Base-by-base conservation (phyloP, 306 rosid genomes). In the Senna tora region DNA sequence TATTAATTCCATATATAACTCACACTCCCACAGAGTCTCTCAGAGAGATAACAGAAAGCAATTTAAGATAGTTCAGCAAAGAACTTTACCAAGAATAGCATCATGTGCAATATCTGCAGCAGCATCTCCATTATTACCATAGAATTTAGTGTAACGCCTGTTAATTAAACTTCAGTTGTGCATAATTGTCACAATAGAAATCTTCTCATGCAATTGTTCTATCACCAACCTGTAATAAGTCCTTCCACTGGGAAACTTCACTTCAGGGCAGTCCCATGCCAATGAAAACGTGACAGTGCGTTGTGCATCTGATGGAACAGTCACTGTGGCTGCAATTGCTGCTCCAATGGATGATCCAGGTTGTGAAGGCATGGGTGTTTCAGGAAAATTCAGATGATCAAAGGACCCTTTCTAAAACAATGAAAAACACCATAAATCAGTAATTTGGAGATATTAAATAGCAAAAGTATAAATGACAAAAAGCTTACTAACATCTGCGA, bases 251-350 rank as follows among this genome's bases (percentile, higher is more conserved):
- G 56, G 49, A 79, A 93, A 92, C 75, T 79, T 87, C 60, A 83
- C 84, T 86, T 90, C 97, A 58, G 98, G 98, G 79, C 92, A 87
- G 80, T 86, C 96, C 98, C 98, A 93, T 65, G 97, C 90, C 87
- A 93, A 71, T 38, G 98, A 90, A 82, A 93, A 93, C 73, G 97
- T 93, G 72, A 87, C 94, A 14, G 70, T 79, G 12, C 96, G 89
- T 22, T 84, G 84, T 43, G 83, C 84, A 69, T 63, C 65, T 10
- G 97, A 42, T 67, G 96, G 96, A 80, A 93, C 50, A 43, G 84
- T 83, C 82, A 90, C 63, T 60, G 98, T 87, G 25, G 98, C 97
- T 67, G 98, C 88, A 80, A 93, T 75, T 69, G 98, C 98, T 69
- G 98, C 98, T 74, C 97, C 98, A 54, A 90, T 87, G 71, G 98